A percentile compares a stretch with the other conserved stretches of the same genome.
phyloP scores from a whole-genome alignment of 768 basidiomycete genomes.

The Albatrellus ellisii region DNA sequence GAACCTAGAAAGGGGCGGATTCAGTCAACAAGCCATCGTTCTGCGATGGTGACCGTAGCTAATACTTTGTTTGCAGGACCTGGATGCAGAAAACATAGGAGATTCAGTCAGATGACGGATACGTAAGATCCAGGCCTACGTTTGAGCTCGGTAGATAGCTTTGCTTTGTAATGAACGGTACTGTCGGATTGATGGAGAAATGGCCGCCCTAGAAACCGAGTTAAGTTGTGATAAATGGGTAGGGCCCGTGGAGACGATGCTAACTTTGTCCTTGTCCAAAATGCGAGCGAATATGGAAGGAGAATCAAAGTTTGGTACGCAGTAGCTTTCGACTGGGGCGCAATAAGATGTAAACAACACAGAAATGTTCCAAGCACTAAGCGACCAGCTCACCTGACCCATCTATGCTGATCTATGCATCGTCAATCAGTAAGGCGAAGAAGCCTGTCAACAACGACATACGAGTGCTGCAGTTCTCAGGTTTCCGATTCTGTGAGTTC shows the following conservation, averaged over 20 bases:
- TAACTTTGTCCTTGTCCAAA: constrained; percentile 67
- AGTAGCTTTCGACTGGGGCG: constrained; percentile 73
- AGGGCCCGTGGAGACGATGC: constrained; percentile 1
- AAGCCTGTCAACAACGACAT: constrained; percentile 11
- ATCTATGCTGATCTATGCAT: constrained; percentile 51
- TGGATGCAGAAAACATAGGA: constrained; percentile 22
- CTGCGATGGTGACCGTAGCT: neutral
- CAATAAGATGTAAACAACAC: constrained; percentile 2
- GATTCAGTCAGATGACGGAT: constrained; percentile 14
- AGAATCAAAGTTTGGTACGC: constrained; percentile 88
- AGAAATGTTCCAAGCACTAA: neutral
- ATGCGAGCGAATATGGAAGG: constrained; percentile 87
- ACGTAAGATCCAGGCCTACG: constrained; percentile 23
- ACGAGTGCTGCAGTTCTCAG: constrained; percentile 70
- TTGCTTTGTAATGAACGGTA: constrained; percentile 63
- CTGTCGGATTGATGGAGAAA: constrained; percentile 73
- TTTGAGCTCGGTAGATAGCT: constrained; percentile 76
- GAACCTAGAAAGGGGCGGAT: constrained; percentile 30
- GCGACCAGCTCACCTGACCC: constrained; percentile 44
- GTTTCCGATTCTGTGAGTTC: constrained; percentile 56
- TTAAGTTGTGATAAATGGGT: neutral
- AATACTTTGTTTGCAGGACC: constrained; percentile 77
- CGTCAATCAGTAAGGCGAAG: neutral
- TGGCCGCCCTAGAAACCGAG: constrained; percentile 57
- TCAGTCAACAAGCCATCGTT: too few species aligned